Base-by-base conservation (phyloP, 202 grass and related monocot species). In the Zizania palustris region DNA sequence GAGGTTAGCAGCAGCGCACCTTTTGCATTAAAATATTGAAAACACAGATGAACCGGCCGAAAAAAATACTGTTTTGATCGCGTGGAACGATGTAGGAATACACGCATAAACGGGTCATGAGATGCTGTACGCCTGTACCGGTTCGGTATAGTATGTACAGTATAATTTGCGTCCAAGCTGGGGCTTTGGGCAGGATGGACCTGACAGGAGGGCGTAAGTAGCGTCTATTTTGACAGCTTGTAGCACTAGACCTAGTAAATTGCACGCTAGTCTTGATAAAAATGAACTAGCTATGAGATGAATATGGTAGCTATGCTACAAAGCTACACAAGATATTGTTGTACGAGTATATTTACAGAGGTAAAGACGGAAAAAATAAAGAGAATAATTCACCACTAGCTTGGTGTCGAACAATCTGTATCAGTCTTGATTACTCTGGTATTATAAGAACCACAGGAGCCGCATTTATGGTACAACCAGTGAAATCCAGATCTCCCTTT, bases 401-500 rank as follows among this genome's bases (percentile, higher is more conserved):
- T 86, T 59, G 84, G 70, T 45, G 79, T 86, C 67, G 92, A 90
- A 79, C 89, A 96, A 61, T 83, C 80, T 60, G 92, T 66, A 53
- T 96, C 92, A 37, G 81, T 91, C 73, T 96, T 99, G 38, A 99
- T 96, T 10, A 99, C 89, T 82, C 96, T 99, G 16, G 96, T 99
- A 68, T 99, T 99, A 65, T 99, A 99, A 28, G 96, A 99, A 70
- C 92, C 85, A 85, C 96, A 99, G 48, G 67, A 89, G 36, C 81
- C 37, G 60, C 96, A 99, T 76, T 99, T 99, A 60, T 99, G 96
- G 71, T 99, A 99, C 34, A 99, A 72, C 92, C 96, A 99, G 43
- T 99, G 96, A 61, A 99, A 99, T 21, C 76, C 80, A 69, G 92
- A 90, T 41, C 58, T 83, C 11, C 96, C 90, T 71, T 91, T 97